Evolutionary conservation across 129 eudicot species (phyloP).

Genomic region (Artemisia argyi): DNA sequence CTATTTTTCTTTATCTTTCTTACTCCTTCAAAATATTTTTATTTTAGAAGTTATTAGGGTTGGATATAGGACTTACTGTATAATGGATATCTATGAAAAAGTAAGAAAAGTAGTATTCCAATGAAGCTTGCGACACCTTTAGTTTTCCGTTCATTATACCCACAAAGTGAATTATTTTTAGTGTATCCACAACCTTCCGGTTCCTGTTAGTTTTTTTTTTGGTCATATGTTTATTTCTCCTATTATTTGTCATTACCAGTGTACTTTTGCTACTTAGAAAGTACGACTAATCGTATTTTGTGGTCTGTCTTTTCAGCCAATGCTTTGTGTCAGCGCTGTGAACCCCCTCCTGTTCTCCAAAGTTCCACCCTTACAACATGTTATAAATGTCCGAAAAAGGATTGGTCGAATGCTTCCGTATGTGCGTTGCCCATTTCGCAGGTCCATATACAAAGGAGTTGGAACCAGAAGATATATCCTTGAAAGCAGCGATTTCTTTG

Average conservation of each 20-base stretch:
- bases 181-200: no score
- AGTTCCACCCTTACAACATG: conserved; percentile 82
- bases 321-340: conserved; percentile 97
- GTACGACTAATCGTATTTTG: conserved; percentile 15
- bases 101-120: no score
- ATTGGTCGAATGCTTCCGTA: conserved; percentile 81
- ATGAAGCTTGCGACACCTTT: no score
- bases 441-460: conserved; percentile 79
- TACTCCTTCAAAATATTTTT: neutral
- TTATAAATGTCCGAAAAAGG: conserved; percentile 68
- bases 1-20: conserved; percentile 5
- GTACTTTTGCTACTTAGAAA: neutral
- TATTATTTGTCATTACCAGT: no score
- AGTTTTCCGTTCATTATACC: no score
- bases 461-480: conserved; percentile 88
- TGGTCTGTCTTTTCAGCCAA: conserved; percentile 60
- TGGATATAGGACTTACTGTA: no score
- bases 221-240: no score
- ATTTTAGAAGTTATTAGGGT: no score
- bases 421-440: conserved; percentile 86
- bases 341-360: conserved; percentile 79
- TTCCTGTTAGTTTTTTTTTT: no score
- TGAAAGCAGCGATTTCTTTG: conserved; percentile 89
- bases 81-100: no score
- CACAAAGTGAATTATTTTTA: no score